phyloP scores from a whole-genome alignment of 331 rosid genomes.

The Pyrus hybrid region DNA sequence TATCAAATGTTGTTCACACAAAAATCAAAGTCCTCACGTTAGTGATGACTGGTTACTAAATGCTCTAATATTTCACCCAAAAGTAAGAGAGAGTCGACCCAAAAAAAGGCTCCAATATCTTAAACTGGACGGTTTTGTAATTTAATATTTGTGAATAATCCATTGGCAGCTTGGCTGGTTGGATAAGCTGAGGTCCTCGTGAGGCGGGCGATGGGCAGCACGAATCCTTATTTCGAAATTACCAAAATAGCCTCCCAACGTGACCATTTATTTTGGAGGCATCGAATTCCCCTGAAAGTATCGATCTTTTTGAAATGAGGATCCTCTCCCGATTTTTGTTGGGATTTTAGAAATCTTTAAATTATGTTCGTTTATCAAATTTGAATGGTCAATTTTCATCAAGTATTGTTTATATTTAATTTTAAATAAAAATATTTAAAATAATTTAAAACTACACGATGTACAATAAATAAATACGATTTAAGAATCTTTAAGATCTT shows the following conservation, averaged over 20 bases:
- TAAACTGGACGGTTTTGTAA: not conserved
- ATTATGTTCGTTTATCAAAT: rapidly evolving
- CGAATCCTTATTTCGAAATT: not conserved
- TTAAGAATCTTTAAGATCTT: rapidly evolving
- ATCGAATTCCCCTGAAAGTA: not conserved
- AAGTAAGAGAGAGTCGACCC: too few relatives aligned
- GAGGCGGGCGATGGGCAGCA: slow-evolving; percentile 7
- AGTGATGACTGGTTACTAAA: too few relatives aligned
- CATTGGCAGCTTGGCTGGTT: not conserved
- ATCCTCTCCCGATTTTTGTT: too few relatives aligned
- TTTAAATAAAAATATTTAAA: too few relatives aligned
- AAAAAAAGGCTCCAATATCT: too few relatives aligned
- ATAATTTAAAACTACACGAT: rapidly evolving
- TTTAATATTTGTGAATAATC: not conserved
- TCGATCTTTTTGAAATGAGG: not conserved
- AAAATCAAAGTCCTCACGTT: not conserved
- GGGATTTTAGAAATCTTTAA: rapidly evolving
- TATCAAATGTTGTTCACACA: too few relatives aligned
- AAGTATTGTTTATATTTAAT: too few relatives aligned
- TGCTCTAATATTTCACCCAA: too few relatives aligned
- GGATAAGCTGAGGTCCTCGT: not conserved
- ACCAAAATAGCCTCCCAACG: not conserved
- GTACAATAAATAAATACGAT: rapidly evolving
- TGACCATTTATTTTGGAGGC: not conserved
- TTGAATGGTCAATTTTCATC: rapidly evolving